Evolutionary conservation across 495 filamentous ascomycete genomes (phyloP), one percentile per base, ranked within the genome.

Genomic region (Letharia lupina): DNA sequence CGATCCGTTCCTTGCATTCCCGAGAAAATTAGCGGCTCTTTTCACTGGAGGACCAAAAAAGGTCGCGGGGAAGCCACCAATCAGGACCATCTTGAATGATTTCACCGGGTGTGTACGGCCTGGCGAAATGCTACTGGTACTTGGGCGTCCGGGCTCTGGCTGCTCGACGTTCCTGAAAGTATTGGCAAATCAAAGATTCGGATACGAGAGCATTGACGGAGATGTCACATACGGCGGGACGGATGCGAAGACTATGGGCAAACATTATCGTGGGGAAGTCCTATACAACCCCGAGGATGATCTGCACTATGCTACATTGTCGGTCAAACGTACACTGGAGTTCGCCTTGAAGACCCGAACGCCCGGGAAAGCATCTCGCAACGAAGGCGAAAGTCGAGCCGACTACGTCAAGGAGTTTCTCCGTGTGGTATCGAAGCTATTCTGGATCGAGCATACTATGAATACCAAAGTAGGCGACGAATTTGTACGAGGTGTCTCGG

Each of bases 111-210:
- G 86, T 61, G 77, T 82, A 42, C 86, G 87, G 68, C 86, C 89
- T 1, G 93, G 93, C 20, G 92, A 97, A 75, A 96, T 96, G 92
- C 81, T 95, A 2, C 77, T 97, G 28, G 93, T 97, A 13, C 80
- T 97, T 28, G 92, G 93, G 15, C 83, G 89, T 62, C 93, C 93
- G 0, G 93, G 92, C 1, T 87, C 86, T 12, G 92, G 92, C 44
- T 96, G 92, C 73, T 92, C 92, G 0, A 91, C 91, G 0, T 93
- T 96, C 70, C 78, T 96, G 31, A 95, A 94, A 73, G 83, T 87
- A 33, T 89, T 97, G 67, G 84, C 88, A 20, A 95, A 96, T 69
- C 88, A 91, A 70, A 82, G 90, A 10, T 83, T 81, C 70, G 92
- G 91, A 47, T 96, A 91, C 70, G 91, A 89, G 2, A 79, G 79